Conservation (phyloP, 768 basidiomycete species). For the Piloderma croceum region DNA sequence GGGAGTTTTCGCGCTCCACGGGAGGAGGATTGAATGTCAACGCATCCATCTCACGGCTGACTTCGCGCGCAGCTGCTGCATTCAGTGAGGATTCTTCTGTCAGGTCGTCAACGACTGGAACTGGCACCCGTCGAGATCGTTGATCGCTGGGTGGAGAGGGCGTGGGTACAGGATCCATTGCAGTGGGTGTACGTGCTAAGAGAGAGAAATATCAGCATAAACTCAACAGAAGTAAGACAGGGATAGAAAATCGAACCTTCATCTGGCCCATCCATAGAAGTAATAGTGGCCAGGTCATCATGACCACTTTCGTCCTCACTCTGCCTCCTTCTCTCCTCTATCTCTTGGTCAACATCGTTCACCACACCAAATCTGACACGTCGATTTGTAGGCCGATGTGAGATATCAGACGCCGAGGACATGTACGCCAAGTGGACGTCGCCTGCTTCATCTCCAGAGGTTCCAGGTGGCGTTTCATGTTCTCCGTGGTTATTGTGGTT, state of each 20-base stretch:
- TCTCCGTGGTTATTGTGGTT: slow-evolving; percentile 10
- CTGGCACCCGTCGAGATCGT: too few species aligned
- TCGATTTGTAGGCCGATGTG: slow-evolving; percentile 16
- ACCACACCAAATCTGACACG: slow-evolving; percentile 43
- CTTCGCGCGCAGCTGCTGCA: slow-evolving; percentile 63
- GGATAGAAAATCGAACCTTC: too few species aligned
- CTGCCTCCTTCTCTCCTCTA: slow-evolving; percentile 27
- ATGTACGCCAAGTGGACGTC: slow-evolving; percentile 6
- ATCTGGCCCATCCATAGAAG: too few species aligned
- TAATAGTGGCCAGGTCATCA: too few species aligned
- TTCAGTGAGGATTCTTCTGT: slow-evolving; percentile 55
- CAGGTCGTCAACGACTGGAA: too few species aligned
- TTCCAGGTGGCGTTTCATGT: too few species aligned
- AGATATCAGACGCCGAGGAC: slow-evolving; percentile 3
- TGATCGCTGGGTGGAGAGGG: too few species aligned
- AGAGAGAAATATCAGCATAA: too few species aligned
- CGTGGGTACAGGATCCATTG: too few species aligned
- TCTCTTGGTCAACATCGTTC: slow-evolving; percentile 33
- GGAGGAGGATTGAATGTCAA: slow-evolving; percentile 36
- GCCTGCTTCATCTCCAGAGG: background rate
- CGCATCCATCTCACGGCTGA: slow-evolving; percentile 59
- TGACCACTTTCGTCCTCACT: slow-evolving; percentile 6
- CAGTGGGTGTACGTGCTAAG: too few species aligned
- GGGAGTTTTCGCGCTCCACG: slow-evolving; percentile 18
- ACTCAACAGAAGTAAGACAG: too few species aligned